Evolutionary conservation across 495 filamentous ascomycete genomes (phyloP).

Genomic region (Tetracladium marchalianum): DNA sequence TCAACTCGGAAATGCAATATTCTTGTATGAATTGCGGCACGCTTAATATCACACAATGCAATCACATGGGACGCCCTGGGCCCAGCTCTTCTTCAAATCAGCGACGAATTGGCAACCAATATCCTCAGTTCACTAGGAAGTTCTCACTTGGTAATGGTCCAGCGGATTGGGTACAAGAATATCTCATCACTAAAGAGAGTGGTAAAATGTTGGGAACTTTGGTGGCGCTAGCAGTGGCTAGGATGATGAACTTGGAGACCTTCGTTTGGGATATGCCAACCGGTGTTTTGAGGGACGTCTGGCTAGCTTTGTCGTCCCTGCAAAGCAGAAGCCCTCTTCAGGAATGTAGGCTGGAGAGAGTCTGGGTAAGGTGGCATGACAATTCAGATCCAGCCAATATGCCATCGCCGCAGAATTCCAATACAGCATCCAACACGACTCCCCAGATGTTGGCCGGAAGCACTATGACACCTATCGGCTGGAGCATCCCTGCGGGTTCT

Average conservation of each 20-base stretch:
- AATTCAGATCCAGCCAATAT: conserved; percentile 35
- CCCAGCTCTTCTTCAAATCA: conserved; percentile 15
- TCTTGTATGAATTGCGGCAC: conserved; percentile 16
- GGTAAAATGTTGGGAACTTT: conserved; percentile 91
- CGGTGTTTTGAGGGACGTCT: conserved; percentile 78
- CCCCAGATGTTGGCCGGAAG: conserved; percentile 27
- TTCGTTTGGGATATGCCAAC: conserved; percentile 98
- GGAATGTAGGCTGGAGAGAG: conserved; percentile 59
- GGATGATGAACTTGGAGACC: conserved; percentile 82
- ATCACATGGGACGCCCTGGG: conserved; percentile 6
- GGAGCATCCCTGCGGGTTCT: conserved; percentile 23
- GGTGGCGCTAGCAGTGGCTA: conserved; percentile 73
- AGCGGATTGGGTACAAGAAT: conserved; percentile 71
- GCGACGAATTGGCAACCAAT: conserved; percentile 55
- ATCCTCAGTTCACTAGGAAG: conserved; percentile 76
- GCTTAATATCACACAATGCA: conserved; percentile 13
- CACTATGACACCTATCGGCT: conserved; percentile 33
- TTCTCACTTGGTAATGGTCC: conserved; percentile 91
- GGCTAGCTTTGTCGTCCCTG: conserved; percentile 70
- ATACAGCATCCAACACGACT: conserved; percentile 13
- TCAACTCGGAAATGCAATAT: conserved; percentile 15
- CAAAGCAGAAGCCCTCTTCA: conserved; percentile 49
- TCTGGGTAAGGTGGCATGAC: conserved; percentile 90
- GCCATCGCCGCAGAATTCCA: conserved; percentile 10
- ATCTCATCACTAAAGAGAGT: conserved; percentile 77